Percentiles rank a stretch among this genome's conserved stretches.
Conservation (phyloP, 1,284 basidiomycete species). For the Tilletia indica region DNA sequence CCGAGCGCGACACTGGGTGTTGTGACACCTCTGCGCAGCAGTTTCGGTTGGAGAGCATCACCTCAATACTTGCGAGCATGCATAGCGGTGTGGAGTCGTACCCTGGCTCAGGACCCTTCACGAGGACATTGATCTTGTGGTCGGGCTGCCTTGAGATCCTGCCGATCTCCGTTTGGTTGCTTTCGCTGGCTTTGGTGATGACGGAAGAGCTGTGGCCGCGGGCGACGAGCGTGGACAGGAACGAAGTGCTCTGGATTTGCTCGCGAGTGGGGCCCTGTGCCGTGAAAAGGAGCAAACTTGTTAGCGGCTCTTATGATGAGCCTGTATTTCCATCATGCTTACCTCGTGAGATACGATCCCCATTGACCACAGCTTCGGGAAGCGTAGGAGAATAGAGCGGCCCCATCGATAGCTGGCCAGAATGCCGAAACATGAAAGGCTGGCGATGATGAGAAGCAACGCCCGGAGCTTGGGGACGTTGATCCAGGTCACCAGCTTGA, state of each 20-base stretch:
- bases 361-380: slow-evolving; percentile 23
- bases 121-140: slow-evolving; percentile 12
- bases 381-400: slow-evolving; percentile 20
- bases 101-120: slow-evolving; percentile 22
- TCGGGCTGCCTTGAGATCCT: slow-evolving; percentile 13
- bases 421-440: slow-evolving; percentile 22
- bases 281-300: not conserved
- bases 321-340: not conserved
- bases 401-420: slow-evolving; percentile 22
- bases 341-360: slow-evolving; percentile 29
- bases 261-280: slow-evolving; percentile 22
- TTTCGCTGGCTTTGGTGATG: not conserved
- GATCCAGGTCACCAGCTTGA: slow-evolving; percentile 24
- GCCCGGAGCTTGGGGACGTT: slow-evolving; percentile 22
- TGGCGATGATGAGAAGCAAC: slow-evolving; percentile 19
- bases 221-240: slow-evolving; percentile 21
- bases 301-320: not conserved
- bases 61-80: slow-evolving; percentile 14
- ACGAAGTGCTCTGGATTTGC: slow-evolving; percentile 23
- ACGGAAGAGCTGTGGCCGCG: slow-evolving; percentile 19
- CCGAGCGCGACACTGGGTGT: slow-evolving; percentile 10
- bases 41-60: slow-evolving; percentile 13
- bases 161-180: not conserved
- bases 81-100: slow-evolving; percentile 14
- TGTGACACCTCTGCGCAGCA: not conserved